Conservation (phyloP, 2,329 filamentous ascomycete species). For the Fusarium sp. region DNA sequence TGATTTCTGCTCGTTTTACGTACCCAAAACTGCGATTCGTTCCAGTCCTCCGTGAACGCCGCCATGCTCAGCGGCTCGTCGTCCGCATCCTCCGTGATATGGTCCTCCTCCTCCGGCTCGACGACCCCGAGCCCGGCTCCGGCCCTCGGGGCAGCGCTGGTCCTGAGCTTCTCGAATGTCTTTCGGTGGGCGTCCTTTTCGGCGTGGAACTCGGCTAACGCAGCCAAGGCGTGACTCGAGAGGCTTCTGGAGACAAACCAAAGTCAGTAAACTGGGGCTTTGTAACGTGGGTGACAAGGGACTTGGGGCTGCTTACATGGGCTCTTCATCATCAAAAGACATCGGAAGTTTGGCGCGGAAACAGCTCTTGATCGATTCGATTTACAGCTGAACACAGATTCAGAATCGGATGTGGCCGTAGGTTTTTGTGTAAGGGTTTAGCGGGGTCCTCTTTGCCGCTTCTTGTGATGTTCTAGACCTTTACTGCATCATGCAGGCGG, state of each 20-base stretch:
- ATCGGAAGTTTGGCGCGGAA: slow-evolving; percentile 34
- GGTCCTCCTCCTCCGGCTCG: slow-evolving; percentile 25
- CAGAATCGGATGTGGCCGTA: neutral
- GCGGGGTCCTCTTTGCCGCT: slow-evolving; percentile 29
- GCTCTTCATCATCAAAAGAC: slow-evolving; percentile 58
- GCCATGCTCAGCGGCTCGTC: slow-evolving; percentile 68
- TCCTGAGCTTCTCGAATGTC: slow-evolving; percentile 71
- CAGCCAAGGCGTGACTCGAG: slow-evolving; percentile 72
- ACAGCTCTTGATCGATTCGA: slow-evolving; percentile 2
- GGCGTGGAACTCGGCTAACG: slow-evolving; percentile 78
- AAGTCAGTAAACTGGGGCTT: slow-evolving; percentile 18
- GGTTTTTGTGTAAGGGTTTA: slow-evolving; percentile 29
- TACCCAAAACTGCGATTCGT: slow-evolving; percentile 86
- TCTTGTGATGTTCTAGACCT: slow-evolving; percentile 15
- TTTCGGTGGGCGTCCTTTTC: slow-evolving; percentile 75
- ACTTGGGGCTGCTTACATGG: slow-evolving; percentile 52
- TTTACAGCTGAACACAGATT: slow-evolving; percentile 1
- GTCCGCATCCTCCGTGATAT: slow-evolving; percentile 56
- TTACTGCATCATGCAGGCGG: neutral
- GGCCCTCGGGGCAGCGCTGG: slow-evolving; percentile 29
- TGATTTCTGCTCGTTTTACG: slow-evolving; percentile 40
- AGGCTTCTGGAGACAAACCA: slow-evolving; percentile 57
- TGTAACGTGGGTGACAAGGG: neutral
- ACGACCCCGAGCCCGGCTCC: slow-evolving; percentile 54
- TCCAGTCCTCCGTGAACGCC: slow-evolving; percentile 83